Evolutionary conservation across 768 basidiomycete species (phyloP).

Genomic region (Kwoniella sp.): DNA sequence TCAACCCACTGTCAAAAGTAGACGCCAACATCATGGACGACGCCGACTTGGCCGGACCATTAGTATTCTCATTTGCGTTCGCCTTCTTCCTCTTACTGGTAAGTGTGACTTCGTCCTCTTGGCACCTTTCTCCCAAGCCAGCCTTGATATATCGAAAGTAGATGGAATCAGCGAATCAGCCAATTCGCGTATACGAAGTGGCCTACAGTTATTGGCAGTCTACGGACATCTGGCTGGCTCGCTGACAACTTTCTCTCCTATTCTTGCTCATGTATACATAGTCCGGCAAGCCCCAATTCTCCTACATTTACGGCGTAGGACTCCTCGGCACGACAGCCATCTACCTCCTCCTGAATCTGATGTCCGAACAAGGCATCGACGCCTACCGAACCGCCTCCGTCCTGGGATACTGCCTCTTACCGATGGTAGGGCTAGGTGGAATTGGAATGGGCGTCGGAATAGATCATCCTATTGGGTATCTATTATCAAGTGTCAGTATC

Average conservation of each 20-base stretch:
- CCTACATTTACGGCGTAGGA: constrained; percentile 96
- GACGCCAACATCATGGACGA: constrained; percentile 98
- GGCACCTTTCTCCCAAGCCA: not conserved
- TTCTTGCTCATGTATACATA: constrained; percentile 52
- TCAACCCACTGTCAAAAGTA: constrained; percentile 82
- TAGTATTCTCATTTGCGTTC: constrained; percentile 93
- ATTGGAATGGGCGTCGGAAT: constrained; percentile 82
- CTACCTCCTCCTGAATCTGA: constrained; percentile 92
- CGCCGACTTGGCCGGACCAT: constrained; percentile 93
- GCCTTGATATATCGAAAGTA: too few relatives aligned
- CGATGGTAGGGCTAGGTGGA: constrained; percentile 91
- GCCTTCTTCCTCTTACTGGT: constrained; percentile 89
- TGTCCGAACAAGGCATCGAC: constrained; percentile 93
- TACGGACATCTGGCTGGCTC: too few relatives aligned
- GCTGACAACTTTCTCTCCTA: not conserved
- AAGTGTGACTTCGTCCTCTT: too few relatives aligned
- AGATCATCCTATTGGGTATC: constrained; percentile 81
- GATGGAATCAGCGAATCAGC: too few relatives aligned
- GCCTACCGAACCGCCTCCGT: constrained; percentile 89
- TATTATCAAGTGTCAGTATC: constrained; percentile 78
- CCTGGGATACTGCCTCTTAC: constrained; percentile 91
- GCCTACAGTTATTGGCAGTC: too few relatives aligned
- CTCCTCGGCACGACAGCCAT: constrained; percentile 90
- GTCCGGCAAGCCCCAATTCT: constrained; percentile 99
- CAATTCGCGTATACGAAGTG: too few relatives aligned